Evolutionary conservation across 176 grass and related monocot species (phyloP).

Genomic region (Hyparrhenia diplandra): DNA sequence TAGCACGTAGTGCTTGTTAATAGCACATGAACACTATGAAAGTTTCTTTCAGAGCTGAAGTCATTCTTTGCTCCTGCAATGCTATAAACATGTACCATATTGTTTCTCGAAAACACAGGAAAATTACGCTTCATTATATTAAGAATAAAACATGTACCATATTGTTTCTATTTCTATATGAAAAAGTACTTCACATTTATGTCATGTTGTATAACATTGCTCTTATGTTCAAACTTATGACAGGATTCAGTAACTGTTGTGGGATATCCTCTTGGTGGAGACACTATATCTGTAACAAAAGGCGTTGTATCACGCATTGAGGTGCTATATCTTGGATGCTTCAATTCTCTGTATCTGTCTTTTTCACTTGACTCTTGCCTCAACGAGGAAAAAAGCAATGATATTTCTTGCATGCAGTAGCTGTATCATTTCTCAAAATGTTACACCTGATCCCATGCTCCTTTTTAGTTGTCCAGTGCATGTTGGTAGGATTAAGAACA

Average conservation of each 20-base stretch:
- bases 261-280: conserved; percentile 96
- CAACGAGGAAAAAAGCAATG: not conserved
- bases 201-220: conserved; percentile 12
- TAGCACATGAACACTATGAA: not conserved
- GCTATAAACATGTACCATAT: not conserved
- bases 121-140: no score
- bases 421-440: conserved; percentile 6
- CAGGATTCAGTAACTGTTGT: conserved; percentile 96
- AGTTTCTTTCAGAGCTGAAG: not conserved
- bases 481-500: conserved; percentile 17
- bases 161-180: not conserved
- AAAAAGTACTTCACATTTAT: not conserved
- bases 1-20: not conserved
- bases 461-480: not conserved
- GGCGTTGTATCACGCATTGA: conserved; percentile 97
- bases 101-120: no score
- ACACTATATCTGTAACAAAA: conserved; percentile 99
- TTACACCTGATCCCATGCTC: not conserved
- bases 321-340: conserved; percentile 51
- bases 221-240: conserved; percentile 21
- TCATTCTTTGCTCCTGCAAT: not conserved
- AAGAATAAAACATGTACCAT: no score
- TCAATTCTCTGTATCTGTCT: conserved; percentile 9
- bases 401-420: conserved; percentile 10
- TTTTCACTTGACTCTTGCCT: conserved; percentile 3